These are phyloP conservation scores for Lodderomyces metapsilosis DNA, from an alignment of 1,139 yeast species.

Conservation along the genomic window DNA sequence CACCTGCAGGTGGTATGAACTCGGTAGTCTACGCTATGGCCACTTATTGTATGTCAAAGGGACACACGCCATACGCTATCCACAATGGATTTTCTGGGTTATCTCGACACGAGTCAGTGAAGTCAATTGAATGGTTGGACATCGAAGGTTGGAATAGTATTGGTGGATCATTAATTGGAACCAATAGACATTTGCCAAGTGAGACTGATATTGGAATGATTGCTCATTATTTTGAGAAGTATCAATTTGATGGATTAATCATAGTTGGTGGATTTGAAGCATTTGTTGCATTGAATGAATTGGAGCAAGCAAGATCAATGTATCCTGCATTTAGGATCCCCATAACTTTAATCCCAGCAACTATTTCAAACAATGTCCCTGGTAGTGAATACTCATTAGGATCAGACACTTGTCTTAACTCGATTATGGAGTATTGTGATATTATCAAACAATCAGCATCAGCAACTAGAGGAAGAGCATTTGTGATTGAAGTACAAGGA, in stretches of 20 bases:
- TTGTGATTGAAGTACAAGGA: constrained; percentile 84
- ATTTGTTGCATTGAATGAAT: constrained; percentile 63
- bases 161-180: constrained; percentile 84
- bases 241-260: constrained; percentile 69
- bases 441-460: constrained; percentile 78
- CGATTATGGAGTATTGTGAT: constrained; percentile 74
- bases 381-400: constrained; percentile 83
- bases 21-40: constrained; percentile 77
- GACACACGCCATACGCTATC: constrained; percentile 72
- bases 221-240: constrained; percentile 74
- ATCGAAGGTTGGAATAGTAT: constrained; percentile 72
- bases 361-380: constrained; percentile 80
- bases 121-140: constrained; percentile 62
- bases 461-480: constrained; percentile 73
- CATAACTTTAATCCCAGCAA: constrained; percentile 77
- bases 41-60: constrained; percentile 69
- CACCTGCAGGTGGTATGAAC: constrained; percentile 82
- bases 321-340: constrained; percentile 79
- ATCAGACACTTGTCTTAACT: constrained; percentile 74
- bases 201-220: constrained; percentile 68
- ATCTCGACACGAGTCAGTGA: constrained; percentile 70
- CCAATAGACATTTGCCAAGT: constrained; percentile 69
- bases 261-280: constrained; percentile 84
- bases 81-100: constrained; percentile 76
- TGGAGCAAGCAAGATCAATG: constrained; percentile 58